Base-by-base conservation (phyloP, 768 basidiomycete species). In the Leccinellum rugosiceps region DNA sequence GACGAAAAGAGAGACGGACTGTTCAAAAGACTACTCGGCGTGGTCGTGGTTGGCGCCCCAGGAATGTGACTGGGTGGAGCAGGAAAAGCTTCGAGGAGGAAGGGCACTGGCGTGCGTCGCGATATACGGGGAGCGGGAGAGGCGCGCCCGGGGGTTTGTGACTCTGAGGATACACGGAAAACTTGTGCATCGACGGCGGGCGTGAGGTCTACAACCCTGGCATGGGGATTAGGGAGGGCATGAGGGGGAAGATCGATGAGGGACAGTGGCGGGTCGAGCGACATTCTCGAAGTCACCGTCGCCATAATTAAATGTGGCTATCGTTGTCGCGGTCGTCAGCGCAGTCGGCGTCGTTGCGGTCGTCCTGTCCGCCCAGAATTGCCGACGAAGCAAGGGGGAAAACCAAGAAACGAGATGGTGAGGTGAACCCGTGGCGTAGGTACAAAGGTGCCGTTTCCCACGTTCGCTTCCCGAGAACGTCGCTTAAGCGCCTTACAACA, bases 71-170 rank as follows among this genome's bases (percentile, higher is more conserved):
- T 71, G 3, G 70, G 77, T 3, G 71, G 75, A 2, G 62, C 63
- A 11, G 76, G 74, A 21, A 75, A 77, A 4, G 77, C 69, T 52
- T 73, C 75, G 45, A 73, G 75, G 21, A 70, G 71, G 52, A 66
- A 72, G 14, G 77, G 77, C 1, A 69, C 68, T 1, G 65, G 65
- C 2, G 66, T 68, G 45, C 69, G 72, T 7, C 70, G 73, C n/a
- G 68, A 57, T 56, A 70, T 46, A 19, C 72, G 64, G 26, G 61
- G 47, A 8, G 67, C 49, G 5, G 69, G 67, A 1, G 68, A 69
- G 17, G 68, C 59, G 47, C 67, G 67, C 14, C 66, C 68, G 9
- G 55, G 57, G 2, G 61, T 7, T 41, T 67, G 63, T 4, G 67
- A 67, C 13, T 70, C 69, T 23, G 69, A 71, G 31, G 69, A 70